Evolutionary conservation across 1,284 basidiomycete species (phyloP), one percentile per base, ranked within the genome.

Genomic region (Marasmius fiardii): DNA sequence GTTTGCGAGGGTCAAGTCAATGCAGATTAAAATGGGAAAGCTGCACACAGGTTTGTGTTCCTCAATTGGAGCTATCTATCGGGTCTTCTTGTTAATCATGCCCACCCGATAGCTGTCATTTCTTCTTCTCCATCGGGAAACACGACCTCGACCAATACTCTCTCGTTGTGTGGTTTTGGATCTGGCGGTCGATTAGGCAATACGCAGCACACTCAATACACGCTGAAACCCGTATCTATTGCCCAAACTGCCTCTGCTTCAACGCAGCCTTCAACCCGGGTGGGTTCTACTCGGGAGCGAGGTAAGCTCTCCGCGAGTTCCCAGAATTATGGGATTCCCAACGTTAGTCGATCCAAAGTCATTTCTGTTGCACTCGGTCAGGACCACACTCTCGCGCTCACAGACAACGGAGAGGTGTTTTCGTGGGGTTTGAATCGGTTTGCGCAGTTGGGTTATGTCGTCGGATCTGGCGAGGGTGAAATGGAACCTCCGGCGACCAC

Each of bases 391-490:
- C 80, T 98, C 20, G 90, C 88, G 0, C 76, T 98, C 37, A 95
- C 93, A 0, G 80, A 77, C 8, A 68, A 79, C 0, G 95, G 96
- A 3, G 90, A 93, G 63, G 83, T 98, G 7, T 83, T 90, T 48
- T 93, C 89, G 4, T 99, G 95, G 88, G 97, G 96, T 3, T 71
- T 92, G 43, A 97, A 96, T 62, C 80, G 91, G 8, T 95, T 93
- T 67, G 77, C 82, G 0, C 93, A 96, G 68, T 78, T 99, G 0
- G 97, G 97, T 6, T 99, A 98, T 65, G 73, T 82, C 3, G 78
- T 98, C 79, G 0, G 94, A 95, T 0, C 82, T 88, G 57, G 86
- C 88, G 65, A 83, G 75, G 92, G 89, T 54, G 31, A 18, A 23
- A 24, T 47, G 39, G 33, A 51, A 18, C 33, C 45, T 18, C 5